Percentiles rank a stretch among this genome's conserved stretches.
These are phyloP conservation scores for Naganishia onofrii DNA, from an alignment of 768 basidiomycete genomes.

Conservation along the genomic window DNA sequence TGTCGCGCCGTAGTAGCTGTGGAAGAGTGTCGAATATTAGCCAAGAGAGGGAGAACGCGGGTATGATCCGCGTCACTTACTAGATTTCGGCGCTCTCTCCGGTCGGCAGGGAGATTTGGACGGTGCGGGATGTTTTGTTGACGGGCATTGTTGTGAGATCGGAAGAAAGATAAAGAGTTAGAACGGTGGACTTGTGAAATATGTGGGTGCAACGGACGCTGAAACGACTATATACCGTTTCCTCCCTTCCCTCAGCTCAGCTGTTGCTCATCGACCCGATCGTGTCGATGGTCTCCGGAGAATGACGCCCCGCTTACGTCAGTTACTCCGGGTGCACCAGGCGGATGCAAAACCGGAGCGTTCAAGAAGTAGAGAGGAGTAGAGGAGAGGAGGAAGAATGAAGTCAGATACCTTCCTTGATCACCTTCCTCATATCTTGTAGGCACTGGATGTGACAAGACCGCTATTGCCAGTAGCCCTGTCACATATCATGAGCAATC, in stretches of 20 bases:
- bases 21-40: too few relatives aligned
- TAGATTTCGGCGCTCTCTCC: constrained; percentile 30
- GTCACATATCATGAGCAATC: neutral
- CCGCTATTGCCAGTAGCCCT: too few relatives aligned
- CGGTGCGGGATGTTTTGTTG: constrained; percentile 22
- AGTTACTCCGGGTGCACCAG: neutral
- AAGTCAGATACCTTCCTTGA: too few relatives aligned
- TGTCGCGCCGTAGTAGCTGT: constrained; percentile 72
- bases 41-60: neutral
- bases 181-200: too few relatives aligned
- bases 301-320: constrained; percentile 2
- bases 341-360: neutral
- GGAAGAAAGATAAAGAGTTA: neutral
- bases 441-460: too few relatives aligned
- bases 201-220: too few relatives aligned
- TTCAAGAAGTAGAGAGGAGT: neutral
- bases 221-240: neutral
- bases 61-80: neutral
- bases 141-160: constrained; percentile 25
- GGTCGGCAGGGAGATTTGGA: constrained; percentile 28
- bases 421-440: neutral
- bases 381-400: neutral
- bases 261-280: neutral
- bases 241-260: too few relatives aligned
- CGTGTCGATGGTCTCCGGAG: neutral